phyloP scores from a whole-genome alignment of 2,329 filamentous ascomycete genomes.

The Penicillium decumbens region DNA sequence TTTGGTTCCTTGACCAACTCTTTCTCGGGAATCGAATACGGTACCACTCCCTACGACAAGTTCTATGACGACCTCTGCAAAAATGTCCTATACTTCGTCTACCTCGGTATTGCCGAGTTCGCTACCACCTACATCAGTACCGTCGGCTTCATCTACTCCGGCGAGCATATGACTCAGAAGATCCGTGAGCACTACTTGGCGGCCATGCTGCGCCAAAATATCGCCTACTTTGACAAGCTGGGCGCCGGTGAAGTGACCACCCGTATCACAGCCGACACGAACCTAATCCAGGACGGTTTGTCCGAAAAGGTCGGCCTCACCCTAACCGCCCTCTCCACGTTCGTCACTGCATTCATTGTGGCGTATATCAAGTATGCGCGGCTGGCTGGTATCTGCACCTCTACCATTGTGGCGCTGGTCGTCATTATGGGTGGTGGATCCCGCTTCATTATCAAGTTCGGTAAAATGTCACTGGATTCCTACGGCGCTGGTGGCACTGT shows the following conservation, averaged over 20 bases:
- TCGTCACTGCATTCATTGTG: conserved; percentile 83
- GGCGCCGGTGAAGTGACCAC: conserved; percentile 92
- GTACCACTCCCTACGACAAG: conserved; percentile 44
- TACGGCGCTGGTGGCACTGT: conserved; percentile 83
- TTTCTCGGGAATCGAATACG: conserved; percentile 62
- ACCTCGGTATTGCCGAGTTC: conserved; percentile 77
- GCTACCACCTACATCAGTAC: conserved; percentile 72
- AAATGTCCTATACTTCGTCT: conserved; percentile 77
- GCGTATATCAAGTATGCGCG: conserved; percentile 92
- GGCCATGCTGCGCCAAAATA: conserved; percentile 81
- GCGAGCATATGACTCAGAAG: conserved; percentile 72
- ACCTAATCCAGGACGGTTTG: conserved; percentile 87
- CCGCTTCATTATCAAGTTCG: conserved; percentile 72
- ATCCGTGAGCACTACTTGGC: conserved; percentile 78
- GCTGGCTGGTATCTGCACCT: conserved; percentile 78
- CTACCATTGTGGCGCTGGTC: conserved; percentile 75
- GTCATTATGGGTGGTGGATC: conserved; percentile 70
- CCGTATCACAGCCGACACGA: conserved; percentile 89
- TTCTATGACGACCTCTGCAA: conserved; percentile 59
- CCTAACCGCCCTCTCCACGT: conserved; percentile 70
- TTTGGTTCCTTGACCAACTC: conserved; percentile 71
- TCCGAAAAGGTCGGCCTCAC: conserved; percentile 83
- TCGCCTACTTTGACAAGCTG: conserved; percentile 87
- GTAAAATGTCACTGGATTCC: conserved; percentile 69
- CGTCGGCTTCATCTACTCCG: conserved; percentile 83